phyloP scores from a whole-genome alignment of 495 filamentous ascomycete genomes.

The Lophiostoma macrostomum region DNA sequence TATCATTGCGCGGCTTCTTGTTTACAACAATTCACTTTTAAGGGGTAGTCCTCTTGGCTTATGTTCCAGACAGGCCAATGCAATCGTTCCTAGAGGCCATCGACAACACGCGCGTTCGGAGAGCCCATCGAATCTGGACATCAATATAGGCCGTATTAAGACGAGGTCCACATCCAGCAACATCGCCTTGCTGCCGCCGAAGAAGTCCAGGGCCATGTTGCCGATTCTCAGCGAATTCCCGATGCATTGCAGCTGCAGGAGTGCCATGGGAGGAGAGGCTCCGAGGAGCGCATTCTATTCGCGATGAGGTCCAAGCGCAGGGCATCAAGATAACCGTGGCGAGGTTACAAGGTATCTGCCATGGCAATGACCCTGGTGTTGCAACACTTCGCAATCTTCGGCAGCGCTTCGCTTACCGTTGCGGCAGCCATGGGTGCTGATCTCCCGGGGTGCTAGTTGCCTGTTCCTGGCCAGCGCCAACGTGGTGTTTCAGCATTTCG shows the following conservation, averaged over 20 bases:
- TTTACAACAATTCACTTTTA: too few species aligned
- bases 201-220: neutral
- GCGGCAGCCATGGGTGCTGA: neutral
- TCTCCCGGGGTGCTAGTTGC: neutral
- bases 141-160: too few species aligned
- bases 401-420: neutral
- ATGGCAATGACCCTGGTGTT: conserved; percentile 1
- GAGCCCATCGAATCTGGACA: too few species aligned
- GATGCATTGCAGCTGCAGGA: neutral
- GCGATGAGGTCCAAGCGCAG: neutral
- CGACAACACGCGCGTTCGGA: too few species aligned
- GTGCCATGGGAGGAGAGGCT: neutral
- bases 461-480: neutral
- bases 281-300: neutral
- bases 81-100: too few species aligned
- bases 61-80: too few species aligned
- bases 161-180: too few species aligned
- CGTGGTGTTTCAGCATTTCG: conserved; percentile 5
- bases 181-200: neutral
- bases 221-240: neutral
- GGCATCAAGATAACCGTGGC: too few species aligned
- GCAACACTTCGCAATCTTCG: neutral
- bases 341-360: neutral
- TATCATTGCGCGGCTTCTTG: too few species aligned
- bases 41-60: too few species aligned